Evolutionary conservation across 441 rosid species (phyloP).

Genomic region (Erodium chrysanthum): DNA sequence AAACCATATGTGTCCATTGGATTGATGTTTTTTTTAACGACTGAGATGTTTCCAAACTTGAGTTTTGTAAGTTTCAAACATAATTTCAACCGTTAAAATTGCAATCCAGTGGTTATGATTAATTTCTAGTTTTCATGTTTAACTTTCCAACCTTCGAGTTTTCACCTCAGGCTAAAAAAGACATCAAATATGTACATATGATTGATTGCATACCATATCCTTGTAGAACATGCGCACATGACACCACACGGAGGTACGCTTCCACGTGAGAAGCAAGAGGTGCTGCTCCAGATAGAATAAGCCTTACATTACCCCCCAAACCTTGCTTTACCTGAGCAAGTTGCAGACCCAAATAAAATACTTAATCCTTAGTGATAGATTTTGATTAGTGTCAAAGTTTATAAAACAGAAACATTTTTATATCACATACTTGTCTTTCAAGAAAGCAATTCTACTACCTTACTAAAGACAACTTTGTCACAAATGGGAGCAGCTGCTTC

Average conservation of each 20-base stretch:
- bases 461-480: constrained; percentile 79
- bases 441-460: constrained; percentile 33
- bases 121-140: too few species aligned
- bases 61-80: too few species aligned
- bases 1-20: too few species aligned
- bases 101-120: too few species aligned
- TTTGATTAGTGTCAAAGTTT: not conserved
- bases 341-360: constrained; percentile 12
- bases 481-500: constrained; percentile 66
- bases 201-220: constrained; percentile 61
- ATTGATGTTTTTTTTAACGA: too few species aligned
- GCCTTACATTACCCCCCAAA: constrained; percentile 73
- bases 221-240: constrained; percentile 87
- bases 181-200: not conserved
- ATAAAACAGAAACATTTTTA: not conserved
- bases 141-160: too few species aligned
- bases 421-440: not conserved
- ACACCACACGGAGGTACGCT: constrained; percentile 77
- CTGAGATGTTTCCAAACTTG: too few species aligned
- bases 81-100: too few species aligned
- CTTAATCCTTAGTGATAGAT: not conserved
- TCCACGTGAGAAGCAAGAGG: constrained; percentile 81
- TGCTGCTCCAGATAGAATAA: constrained; percentile 90
- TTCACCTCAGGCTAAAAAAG: not conserved
- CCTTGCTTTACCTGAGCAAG: constrained; percentile 67